Evolutionary conservation across 257 asterid species (phyloP).

Genomic region (Leptodermis oblonga): DNA sequence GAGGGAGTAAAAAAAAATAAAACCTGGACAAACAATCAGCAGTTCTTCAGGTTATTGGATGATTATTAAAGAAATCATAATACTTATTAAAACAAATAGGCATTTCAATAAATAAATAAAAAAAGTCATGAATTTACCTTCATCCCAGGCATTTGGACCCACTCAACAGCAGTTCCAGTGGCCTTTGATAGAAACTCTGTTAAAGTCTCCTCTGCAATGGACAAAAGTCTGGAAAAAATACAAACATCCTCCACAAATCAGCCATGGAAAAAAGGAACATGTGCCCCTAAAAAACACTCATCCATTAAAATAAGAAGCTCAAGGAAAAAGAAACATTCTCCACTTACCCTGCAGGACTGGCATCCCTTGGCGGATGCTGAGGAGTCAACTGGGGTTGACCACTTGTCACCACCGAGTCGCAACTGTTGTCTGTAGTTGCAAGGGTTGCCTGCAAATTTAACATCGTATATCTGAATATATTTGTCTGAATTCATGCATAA

Average conservation of each 20-base stretch:
- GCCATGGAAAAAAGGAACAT: not conserved
- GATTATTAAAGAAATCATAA: not conserved
- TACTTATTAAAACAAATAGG: not conserved
- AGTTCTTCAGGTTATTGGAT: not conserved
- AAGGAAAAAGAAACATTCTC: constrained; percentile 22
- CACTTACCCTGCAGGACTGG: constrained; percentile 96
- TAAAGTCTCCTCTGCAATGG: constrained; percentile 99
- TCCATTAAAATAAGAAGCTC: not conserved
- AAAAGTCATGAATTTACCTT: constrained; percentile 43
- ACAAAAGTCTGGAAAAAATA: constrained; percentile 62
- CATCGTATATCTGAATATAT: constrained; percentile 9
- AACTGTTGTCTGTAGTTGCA: constrained; percentile 86
- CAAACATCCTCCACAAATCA: constrained; percentile 22
- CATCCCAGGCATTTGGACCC: constrained; percentile 99
- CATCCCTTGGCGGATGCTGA: constrained; percentile 97
- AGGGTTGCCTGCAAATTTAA: constrained; percentile 58
- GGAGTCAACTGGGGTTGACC: constrained; percentile 87
- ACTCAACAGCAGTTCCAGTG: constrained; percentile 99
- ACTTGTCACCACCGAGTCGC: constrained; percentile 96
- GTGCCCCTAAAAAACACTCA: not conserved
- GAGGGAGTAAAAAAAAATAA: no score
- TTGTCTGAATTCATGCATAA: not conserved
- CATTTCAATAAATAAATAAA: not conserved
- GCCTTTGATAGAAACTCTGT: constrained; percentile 99
- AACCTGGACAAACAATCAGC: constrained; percentile 1